Evolutionary conservation across 768 basidiomycete species (phyloP), one percentile per base, ranked within the genome.

Genomic region (Candolleomyces eurysporus): DNA sequence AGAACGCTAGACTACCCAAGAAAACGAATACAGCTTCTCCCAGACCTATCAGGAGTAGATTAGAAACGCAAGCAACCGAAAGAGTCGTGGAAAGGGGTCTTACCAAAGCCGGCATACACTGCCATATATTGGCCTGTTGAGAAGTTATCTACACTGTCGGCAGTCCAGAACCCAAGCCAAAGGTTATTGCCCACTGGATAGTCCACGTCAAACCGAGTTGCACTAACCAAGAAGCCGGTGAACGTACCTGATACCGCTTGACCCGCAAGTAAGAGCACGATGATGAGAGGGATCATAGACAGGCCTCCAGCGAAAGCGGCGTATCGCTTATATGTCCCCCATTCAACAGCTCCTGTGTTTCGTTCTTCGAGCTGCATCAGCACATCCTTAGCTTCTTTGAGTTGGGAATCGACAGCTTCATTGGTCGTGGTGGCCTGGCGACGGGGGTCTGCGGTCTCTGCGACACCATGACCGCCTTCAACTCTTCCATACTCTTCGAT

Each of bases 81-180:
- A 36, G 11, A 36, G 36, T 11, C 8, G 11, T 36, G 6, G 36
- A 11, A 36, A 13, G 14, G 19, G 21, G 19, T 8, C 36, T 78
- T 22, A 43, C 79, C 81, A 36, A 84, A 68, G 4, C 73, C 76
- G 21, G 77, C 78, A 60, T 84, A 84, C 1, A 83, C 70, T 61
- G 73, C 88, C 83, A 93, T 92, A 70, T 93, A 93, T 39, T 86
- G 75, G 0, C 81, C 83, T 68, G 89, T 82, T 4, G 43, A 68
- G 67, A 90, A 88, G 2, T 83, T 81, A 5, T 65, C 61, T 17
- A 91, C 81, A n/a, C 75, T 81, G 17, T 75, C 61, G 0, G 78
- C 77, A 0, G 86, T 85, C 90, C 90, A 93, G 65, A 86, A 90
- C 0, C 89, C 89, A 19, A 93, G 79, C 75, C 89, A 85, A 4